These are phyloP conservation scores for Aspergillus unguis DNA, from an alignment of 2,329 filamentous ascomycete species.

Conservation along the genomic window DNA sequence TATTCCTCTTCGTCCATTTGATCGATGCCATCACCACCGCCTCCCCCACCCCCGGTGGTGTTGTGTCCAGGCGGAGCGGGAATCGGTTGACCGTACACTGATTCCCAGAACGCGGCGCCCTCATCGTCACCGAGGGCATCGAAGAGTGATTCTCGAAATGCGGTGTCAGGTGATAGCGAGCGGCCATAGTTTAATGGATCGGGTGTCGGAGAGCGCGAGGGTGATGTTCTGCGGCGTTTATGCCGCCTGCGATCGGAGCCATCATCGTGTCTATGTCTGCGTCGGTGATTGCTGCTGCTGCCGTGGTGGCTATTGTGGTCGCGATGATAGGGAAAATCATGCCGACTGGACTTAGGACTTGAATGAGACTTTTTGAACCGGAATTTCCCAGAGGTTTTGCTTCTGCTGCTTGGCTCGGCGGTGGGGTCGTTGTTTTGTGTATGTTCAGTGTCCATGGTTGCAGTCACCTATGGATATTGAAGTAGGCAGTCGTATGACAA, in stretches of 20 bases:
- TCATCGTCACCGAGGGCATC: slow-evolving; percentile 97
- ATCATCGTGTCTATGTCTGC: slow-evolving; percentile 5
- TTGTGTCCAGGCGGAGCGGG: slow-evolving; percentile 49
- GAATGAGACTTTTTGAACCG: slow-evolving; percentile 31
- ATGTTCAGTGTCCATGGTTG: neutral
- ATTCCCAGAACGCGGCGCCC: slow-evolving; percentile 91
- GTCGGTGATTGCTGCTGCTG: slow-evolving; percentile 9
- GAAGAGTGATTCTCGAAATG: slow-evolving; percentile 91
- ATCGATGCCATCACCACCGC: slow-evolving; percentile 60
- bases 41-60: slow-evolving; percentile 24
- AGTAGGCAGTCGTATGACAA: no score
- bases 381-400: slow-evolving; percentile 24
- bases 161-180: slow-evolving; percentile 62
- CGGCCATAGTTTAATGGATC: neutral
- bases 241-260: slow-evolving; percentile 15
- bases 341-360: neutral
- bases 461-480: neutral
- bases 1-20: slow-evolving; percentile 93
- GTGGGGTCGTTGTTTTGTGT: neutral
- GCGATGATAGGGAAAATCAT: slow-evolving; percentile 2
- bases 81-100: slow-evolving; percentile 93
- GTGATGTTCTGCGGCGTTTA: slow-evolving; percentile 21
- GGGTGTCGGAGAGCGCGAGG: neutral
- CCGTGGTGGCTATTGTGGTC: slow-evolving; percentile 8
- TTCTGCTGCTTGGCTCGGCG: neutral